Percentiles rank a stretch among this genome's conserved stretches.
phyloP scores from a whole-genome alignment of 2,329 filamentous ascomycete genomes.

The Fusarium albosuccineum region DNA sequence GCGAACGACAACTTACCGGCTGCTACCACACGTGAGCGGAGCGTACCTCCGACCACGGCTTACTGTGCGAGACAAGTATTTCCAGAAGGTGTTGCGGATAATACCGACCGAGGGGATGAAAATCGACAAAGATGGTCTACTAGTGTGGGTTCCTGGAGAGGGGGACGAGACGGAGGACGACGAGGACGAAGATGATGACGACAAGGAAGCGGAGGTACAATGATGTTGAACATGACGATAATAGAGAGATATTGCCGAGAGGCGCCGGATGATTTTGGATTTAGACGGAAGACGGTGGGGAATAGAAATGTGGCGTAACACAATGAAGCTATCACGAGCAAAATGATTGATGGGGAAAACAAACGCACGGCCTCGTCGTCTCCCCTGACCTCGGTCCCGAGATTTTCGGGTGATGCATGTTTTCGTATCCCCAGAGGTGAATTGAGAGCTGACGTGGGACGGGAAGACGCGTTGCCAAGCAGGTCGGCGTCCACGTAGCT shows the following conservation, averaged over 20 bases:
- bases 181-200: conserved; percentile 39
- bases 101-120: conserved; percentile 82
- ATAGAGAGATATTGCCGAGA: conserved; percentile 6
- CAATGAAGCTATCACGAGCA: conserved; percentile 33
- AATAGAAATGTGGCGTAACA: conserved; percentile 5
- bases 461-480: neutral
- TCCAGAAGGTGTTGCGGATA: conserved; percentile 88
- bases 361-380: neutral
- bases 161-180: conserved; percentile 37
- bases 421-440: neutral
- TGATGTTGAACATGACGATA: conserved; percentile 16
- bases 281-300: conserved; percentile 7
- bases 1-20: conserved; percentile 77
- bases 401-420: neutral
- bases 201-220: conserved; percentile 26
- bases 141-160: conserved; percentile 69
- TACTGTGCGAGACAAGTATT: conserved; percentile 89
- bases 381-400: too few species aligned
- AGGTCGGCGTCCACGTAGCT: neutral
- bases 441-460: too few species aligned
- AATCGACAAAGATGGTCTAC: conserved; percentile 72
- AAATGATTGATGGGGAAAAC: conserved; percentile 2
- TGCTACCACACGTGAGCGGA: conserved; percentile 76
- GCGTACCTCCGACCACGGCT: conserved; percentile 79
- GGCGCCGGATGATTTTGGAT: conserved; percentile 7